These are phyloP conservation scores for Komagataella phaffii DNA, from an alignment of 805 yeast genomes.

Conservation along the genomic window DNA sequence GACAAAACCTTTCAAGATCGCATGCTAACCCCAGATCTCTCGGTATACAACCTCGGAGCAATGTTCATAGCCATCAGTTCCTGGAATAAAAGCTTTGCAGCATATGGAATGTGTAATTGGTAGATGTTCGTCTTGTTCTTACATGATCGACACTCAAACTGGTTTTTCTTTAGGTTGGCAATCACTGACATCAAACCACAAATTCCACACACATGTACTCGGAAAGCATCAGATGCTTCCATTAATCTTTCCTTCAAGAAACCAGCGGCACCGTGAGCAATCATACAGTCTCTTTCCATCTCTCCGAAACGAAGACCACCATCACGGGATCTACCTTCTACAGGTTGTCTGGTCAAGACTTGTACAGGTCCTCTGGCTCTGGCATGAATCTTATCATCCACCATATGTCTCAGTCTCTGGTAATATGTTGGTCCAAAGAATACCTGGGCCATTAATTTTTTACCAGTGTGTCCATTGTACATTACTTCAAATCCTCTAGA, in stretches of 20 bases:
- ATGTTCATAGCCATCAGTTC: constrained; percentile 99
- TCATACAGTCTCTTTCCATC: constrained; percentile 99
- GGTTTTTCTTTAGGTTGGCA: constrained; percentile 94
- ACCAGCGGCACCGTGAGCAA: constrained; percentile 99
- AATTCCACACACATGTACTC: constrained; percentile 96
- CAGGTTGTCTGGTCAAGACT: constrained; percentile 95
- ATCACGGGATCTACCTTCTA: constrained; percentile 97
- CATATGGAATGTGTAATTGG: constrained; percentile 96
- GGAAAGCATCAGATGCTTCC: constrained; percentile 98
- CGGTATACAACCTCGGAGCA: constrained; percentile 94
- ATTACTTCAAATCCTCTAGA: constrained; percentile 97
- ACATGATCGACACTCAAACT: constrained; percentile 97
- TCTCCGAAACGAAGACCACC: constrained; percentile 99
- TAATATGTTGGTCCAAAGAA: constrained; percentile 99
- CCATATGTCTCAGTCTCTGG: constrained; percentile 98
- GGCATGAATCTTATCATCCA: constrained; percentile 97
- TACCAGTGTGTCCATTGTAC: constrained; percentile 99
- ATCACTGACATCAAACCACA: constrained; percentile 98
- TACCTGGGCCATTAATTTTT: constrained; percentile 93
- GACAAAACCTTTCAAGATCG: not conserved
- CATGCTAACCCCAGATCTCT: constrained; percentile 23
- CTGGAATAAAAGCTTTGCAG: constrained; percentile 95
- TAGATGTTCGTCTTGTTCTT: constrained; percentile 96
- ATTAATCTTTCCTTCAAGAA: constrained; percentile 93
- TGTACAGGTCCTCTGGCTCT: constrained; percentile 99